Evolutionary conservation across 1,284 basidiomycete genomes (phyloP).

Genomic region (Gymnopus androsaceus): DNA sequence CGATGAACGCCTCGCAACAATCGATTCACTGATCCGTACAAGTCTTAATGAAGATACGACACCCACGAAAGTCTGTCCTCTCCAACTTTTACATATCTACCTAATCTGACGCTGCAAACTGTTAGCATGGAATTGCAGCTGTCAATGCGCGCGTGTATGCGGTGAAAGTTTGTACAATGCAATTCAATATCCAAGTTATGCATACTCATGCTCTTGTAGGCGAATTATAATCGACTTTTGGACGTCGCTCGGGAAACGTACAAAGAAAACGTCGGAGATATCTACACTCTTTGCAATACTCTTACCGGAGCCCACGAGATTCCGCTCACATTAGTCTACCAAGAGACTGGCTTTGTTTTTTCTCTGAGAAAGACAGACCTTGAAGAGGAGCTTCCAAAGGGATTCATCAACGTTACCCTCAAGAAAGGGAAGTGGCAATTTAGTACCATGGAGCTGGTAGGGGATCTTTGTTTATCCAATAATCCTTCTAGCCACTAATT

Average conservation of each 20-base stretch:
- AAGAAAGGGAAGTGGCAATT: conserved; percentile 77
- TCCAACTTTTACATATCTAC: not conserved
- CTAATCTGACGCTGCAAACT: not conserved
- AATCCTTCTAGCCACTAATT: not conserved
- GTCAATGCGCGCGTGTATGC: conserved; percentile 83
- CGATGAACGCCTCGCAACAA: conserved; percentile 66
- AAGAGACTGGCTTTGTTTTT: conserved; percentile 73
- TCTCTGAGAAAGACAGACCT: conserved; percentile 66
- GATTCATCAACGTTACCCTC: conserved; percentile 68
- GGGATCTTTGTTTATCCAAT: conserved; percentile 21
- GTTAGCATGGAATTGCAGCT: conserved; percentile 65
- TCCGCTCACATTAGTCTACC: conserved; percentile 66
- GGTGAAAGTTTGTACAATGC: conserved; percentile 50
- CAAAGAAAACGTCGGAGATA: conserved; percentile 87
- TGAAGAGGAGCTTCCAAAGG: conserved; percentile 63
- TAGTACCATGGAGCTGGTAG: conserved; percentile 78
- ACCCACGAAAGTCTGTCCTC: conserved; percentile 53
- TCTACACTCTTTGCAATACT: conserved; percentile 63
- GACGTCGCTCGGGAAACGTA: conserved; percentile 93
- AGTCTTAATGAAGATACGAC: conserved; percentile 74
- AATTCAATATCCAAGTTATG: not conserved
- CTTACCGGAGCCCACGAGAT: conserved; percentile 65
- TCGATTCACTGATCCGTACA: conserved; percentile 58
- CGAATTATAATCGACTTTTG: conserved; percentile 78
- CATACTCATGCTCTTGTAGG: conserved; percentile 39